Evolutionary conservation across 2,329 filamentous ascomycete genomes (phyloP).

Genomic region (Truncatella angustata): DNA sequence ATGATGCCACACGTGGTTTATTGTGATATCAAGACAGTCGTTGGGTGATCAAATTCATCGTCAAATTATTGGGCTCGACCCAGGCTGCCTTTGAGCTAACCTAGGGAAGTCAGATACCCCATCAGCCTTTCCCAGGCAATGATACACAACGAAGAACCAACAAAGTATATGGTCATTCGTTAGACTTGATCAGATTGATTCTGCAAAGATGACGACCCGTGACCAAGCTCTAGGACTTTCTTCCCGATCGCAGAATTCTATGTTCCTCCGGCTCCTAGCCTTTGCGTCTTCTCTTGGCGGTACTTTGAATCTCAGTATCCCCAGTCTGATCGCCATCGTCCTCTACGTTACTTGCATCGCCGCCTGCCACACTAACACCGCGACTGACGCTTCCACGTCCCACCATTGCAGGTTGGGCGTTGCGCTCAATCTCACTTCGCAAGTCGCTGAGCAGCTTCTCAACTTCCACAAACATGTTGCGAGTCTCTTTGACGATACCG

Average conservation of each 20-base stretch:
- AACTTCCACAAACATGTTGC: conserved; percentile 86
- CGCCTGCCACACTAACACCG: conserved; percentile 31
- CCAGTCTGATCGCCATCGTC: conserved; percentile 47
- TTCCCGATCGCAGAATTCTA: background rate
- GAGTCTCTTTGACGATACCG: conserved; percentile 81
- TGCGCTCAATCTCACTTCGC: conserved; percentile 63
- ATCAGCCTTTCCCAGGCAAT: background rate
- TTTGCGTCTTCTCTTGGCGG: conserved; percentile 28
- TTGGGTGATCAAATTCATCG: no score
- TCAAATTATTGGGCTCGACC: no score
- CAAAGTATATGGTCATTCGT: background rate
- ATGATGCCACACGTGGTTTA: no score
- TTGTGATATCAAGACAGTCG: no score
- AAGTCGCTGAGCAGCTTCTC: conserved; percentile 75
- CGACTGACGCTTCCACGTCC: conserved; percentile 22
- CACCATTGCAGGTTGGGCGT: conserved; percentile 33
- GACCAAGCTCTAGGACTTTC: background rate
- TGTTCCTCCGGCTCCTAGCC: conserved; percentile 17
- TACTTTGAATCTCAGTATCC: conserved; percentile 31
- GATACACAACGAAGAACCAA: background rate
- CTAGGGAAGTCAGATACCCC: no score
- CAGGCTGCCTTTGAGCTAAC: no score
- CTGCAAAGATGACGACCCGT: background rate
- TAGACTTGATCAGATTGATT: background rate
- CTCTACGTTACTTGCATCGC: conserved; percentile 44